Evolutionary conservation across 2,329 filamentous ascomycete species (phyloP).

Genomic region (Calonectria honghensis): DNA sequence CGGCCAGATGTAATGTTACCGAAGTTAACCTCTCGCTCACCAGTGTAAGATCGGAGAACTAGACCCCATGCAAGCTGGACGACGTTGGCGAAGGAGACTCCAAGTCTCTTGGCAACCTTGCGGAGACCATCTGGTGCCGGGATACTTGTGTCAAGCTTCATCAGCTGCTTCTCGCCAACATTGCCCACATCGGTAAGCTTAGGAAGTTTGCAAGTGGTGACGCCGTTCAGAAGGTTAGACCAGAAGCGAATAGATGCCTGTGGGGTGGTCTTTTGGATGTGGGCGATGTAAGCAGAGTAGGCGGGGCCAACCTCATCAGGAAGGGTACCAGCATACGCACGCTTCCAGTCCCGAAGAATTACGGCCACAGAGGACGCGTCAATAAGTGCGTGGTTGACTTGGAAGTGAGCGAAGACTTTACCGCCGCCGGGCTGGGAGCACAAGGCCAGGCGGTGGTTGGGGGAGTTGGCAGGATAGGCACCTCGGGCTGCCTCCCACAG

Average conservation of each 20-base stretch:
- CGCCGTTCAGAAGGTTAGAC: conserved; percentile 41
- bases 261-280: conserved; percentile 35
- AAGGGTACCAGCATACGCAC: conserved; percentile 37
- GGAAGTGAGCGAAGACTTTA: conserved; percentile 50
- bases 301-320: conserved; percentile 37
- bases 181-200: conserved; percentile 42
- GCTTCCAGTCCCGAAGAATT: conserved; percentile 46
- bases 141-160: conserved; percentile 1
- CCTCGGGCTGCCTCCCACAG: conserved; percentile 34
- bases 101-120: background rate
- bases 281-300: conserved; percentile 45
- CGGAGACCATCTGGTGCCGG: background rate
- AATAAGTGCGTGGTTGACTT: conserved; percentile 51
- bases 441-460: conserved; percentile 45
- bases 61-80: conserved; percentile 20
- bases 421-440: conserved; percentile 46
- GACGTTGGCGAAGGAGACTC: conserved; percentile 8
- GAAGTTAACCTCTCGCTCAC: conserved; percentile 16
- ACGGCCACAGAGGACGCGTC: conserved; percentile 49
- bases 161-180: background rate
- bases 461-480: conserved; percentile 25
- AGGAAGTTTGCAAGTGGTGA: conserved; percentile 48
- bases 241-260: conserved; percentile 33
- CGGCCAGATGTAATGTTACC: conserved; percentile 13
- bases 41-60: conserved; percentile 13